Conservation (phyloP, 2,329 filamentous ascomycete species). For the Seiridium unicorne region DNA sequence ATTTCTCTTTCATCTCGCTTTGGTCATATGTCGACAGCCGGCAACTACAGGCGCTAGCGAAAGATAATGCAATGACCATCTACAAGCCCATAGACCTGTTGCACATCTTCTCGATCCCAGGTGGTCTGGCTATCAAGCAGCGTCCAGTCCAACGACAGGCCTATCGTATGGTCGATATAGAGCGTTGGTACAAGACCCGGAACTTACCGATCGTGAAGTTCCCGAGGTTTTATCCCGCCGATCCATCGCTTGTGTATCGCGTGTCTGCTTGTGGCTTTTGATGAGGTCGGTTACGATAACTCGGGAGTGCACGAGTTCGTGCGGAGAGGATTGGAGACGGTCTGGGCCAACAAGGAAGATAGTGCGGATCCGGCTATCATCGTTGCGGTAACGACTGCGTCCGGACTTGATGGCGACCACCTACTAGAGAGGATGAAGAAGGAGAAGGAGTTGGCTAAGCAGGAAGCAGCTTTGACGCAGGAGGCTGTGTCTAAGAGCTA, state of each 20-base stretch:
- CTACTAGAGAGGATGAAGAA: not conserved
- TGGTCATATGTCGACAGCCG: slow-evolving; percentile 29
- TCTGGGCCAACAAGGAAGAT: slow-evolving; percentile 13
- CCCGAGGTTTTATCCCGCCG: slow-evolving; percentile 19
- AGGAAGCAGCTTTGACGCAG: slow-evolving; percentile 14
- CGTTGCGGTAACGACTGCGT: slow-evolving; percentile 8
- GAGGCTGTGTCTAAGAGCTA: slow-evolving; percentile 15
- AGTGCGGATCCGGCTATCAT: slow-evolving; percentile 12
- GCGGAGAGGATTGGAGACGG: not conserved
- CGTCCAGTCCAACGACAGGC: slow-evolving; percentile 26
- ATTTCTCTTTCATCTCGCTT: slow-evolving; percentile 29
- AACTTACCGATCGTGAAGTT: slow-evolving; percentile 23
- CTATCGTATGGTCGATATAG: slow-evolving; percentile 24
- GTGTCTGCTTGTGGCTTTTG: slow-evolving; percentile 21
- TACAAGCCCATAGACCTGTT: slow-evolving; percentile 28
- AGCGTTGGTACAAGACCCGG: slow-evolving; percentile 24
- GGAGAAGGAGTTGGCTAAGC: not conserved
- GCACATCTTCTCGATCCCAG: slow-evolving; percentile 28
- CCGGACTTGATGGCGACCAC: slow-evolving; percentile 9
- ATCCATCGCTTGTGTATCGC: slow-evolving; percentile 27
- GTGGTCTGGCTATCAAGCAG: slow-evolving; percentile 29
- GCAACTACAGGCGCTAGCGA: slow-evolving; percentile 19
- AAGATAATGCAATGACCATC: slow-evolving; percentile 22
- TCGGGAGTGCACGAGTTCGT: not conserved
- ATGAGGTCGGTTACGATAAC: not conserved